Percentiles rank a stretch among this genome's conserved stretches.
Evolutionary conservation across 352 stramenopile genomes (phyloP).

Genomic region (Phytophthora podocarpi): DNA sequence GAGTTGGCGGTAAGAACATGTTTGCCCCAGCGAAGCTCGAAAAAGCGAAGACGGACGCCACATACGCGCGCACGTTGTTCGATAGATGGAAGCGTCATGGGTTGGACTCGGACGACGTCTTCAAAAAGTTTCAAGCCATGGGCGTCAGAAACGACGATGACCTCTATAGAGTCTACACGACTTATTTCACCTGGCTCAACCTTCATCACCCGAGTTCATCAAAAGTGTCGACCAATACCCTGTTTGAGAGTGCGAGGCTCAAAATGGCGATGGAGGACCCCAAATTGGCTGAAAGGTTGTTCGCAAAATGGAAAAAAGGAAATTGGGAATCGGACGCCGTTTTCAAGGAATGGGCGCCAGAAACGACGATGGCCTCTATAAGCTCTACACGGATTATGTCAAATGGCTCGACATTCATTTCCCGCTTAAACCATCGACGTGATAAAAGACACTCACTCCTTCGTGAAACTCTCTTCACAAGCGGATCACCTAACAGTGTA

Average conservation of each 20-base stretch:
- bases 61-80: neutral
- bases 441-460: too few relatives aligned
- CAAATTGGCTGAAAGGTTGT: neutral
- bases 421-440: too few relatives aligned
- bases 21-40: neutral
- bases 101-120: neutral
- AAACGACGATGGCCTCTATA: neutral
- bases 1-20: neutral
- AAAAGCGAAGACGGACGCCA: neutral
- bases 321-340: neutral
- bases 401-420: conserved; percentile 12
- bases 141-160: neutral
- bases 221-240: too few relatives aligned
- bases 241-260: neutral
- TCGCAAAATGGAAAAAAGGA: neutral
- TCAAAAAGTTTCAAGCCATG: neutral
- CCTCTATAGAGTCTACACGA: neutral
- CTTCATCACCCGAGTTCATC: neutral
- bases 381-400: conserved; percentile 8
- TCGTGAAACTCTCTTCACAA: too few relatives aligned
- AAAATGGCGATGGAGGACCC: neutral
- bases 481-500: too few relatives aligned
- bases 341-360: neutral
- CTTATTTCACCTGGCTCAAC: neutral
- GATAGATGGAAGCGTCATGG: neutral